Evolutionary conservation across 2,329 filamentous ascomycete species (phyloP).

Genomic region (Pseudovirgaria hyperparasitica): DNA sequence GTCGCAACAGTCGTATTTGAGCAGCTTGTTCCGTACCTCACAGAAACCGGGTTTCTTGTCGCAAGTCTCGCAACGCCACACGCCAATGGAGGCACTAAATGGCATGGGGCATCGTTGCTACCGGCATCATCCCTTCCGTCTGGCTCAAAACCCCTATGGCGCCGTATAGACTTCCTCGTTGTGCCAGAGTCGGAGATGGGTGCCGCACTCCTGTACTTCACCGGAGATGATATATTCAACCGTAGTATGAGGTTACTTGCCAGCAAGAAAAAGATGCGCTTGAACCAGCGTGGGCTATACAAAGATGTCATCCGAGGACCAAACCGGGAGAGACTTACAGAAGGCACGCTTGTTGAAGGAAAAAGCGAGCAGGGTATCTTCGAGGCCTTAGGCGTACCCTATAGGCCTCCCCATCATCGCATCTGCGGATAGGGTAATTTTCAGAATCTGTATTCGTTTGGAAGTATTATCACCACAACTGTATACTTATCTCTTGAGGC

Average conservation of each 20-base stretch:
- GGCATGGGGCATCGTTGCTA: constrained; percentile 74
- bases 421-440: too few relatives aligned
- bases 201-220: constrained; percentile 86
- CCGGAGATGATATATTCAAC: constrained; percentile 91
- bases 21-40: constrained; percentile 49
- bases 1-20: constrained; percentile 51
- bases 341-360: constrained; percentile 62
- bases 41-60: constrained; percentile 52
- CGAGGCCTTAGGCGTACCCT: constrained; percentile 68
- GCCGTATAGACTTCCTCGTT: constrained; percentile 72
- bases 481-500: too few relatives aligned
- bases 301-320: constrained; percentile 52
- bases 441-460: too few relatives aligned
- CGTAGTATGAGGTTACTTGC: constrained; percentile 71
- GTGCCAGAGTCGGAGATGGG: constrained; percentile 71
- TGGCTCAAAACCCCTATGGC: too few relatives aligned
- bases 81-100: constrained; percentile 56
- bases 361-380: constrained; percentile 70
- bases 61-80: constrained; percentile 49
- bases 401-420: constrained; percentile 63
- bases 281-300: constrained; percentile 77
- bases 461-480: too few relatives aligned
- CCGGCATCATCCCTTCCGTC: constrained; percentile 37
- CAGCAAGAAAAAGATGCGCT: constrained; percentile 64
- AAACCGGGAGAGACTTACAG: constrained; percentile 46